Evolutionary conservation across 305 asterid genomes (phyloP).

Genomic region (Rubia peregrina): DNA sequence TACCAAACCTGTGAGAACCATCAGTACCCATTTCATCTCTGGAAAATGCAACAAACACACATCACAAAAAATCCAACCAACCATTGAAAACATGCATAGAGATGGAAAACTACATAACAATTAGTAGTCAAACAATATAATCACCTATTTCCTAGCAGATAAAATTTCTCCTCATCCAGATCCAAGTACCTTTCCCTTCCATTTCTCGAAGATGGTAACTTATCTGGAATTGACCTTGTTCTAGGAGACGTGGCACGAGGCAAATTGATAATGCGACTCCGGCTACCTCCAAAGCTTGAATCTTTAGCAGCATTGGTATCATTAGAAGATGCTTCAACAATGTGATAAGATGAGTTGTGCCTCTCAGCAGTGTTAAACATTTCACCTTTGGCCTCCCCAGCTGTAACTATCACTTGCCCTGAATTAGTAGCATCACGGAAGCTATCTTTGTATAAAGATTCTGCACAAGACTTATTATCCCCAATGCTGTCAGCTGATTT

Average conservation of each 20-base stretch:
- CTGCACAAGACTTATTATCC: slow-evolving; percentile 25
- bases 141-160: slow-evolving; percentile 58
- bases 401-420: slow-evolving; percentile 24
- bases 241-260: slow-evolving; percentile 54
- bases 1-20: slow-evolving; percentile 44
- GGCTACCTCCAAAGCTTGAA: slow-evolving; percentile 35
- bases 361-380: slow-evolving; percentile 27
- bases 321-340: slow-evolving; percentile 35
- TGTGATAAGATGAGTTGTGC: slow-evolving; percentile 30
- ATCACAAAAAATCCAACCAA: slow-evolving; percentile 19
- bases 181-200: slow-evolving; percentile 60
- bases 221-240: slow-evolving; percentile 38
- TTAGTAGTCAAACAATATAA: slow-evolving; percentile 16
- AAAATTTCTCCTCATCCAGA: slow-evolving; percentile 40
- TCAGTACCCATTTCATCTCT: slow-evolving; percentile 50
- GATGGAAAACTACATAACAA: slow-evolving; percentile 7
- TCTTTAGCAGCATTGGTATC: slow-evolving; percentile 38
- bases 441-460: slow-evolving; percentile 27
- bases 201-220: slow-evolving; percentile 37
- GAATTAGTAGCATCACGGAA: slow-evolving; percentile 27
- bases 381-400: slow-evolving; percentile 29
- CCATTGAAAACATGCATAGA: slow-evolving; percentile 2
- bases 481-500: slow-evolving; percentile 22
- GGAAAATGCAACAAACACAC: slow-evolving; percentile 25
- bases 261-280: slow-evolving; percentile 69